Evolutionary conservation across 1,284 basidiomycete genomes (phyloP), one percentile per base, ranked within the genome.

Genomic region (Cystobasidium slooffiae): DNA sequence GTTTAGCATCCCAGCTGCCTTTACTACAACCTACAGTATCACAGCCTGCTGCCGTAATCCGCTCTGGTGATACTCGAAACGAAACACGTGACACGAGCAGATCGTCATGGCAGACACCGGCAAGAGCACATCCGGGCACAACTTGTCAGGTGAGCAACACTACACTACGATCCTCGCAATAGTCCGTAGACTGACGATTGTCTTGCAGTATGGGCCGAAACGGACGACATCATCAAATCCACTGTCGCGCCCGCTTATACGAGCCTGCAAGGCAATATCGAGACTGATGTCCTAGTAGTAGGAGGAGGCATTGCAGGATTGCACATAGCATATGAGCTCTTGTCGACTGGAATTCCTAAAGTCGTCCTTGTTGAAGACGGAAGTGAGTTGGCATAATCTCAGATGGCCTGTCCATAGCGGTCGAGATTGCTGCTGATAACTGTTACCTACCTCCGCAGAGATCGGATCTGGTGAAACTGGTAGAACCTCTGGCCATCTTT

Each of bases 301-400:
- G 62, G 62, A 16, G 62, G 46, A 31, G 62, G 62, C 24, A 65
- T 65, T 47, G 62, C 62, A 31, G 62, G 62, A 16, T 39, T 65
- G 44, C 62, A 65, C 44, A 65, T 65, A 18, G 62, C 62, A n/a
- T 65, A 65, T 47, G 62, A 65, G 37, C 62, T 65, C n/a, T 22
- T 65, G n/a, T 31, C 49, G 41, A 65, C 62, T 51, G 62, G 62
- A 9, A 65, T 65, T 18, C 44, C 46, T 1, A 65, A 65, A 22
- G 62, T 65, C 24, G 62, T 65, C 5, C 44, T 65, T 18, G 49
- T 65, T 20, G 62, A 65, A 12, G 62, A 65, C 37, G 62, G 62
- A n/a, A 65, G 62, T 65, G 46, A 44, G 62, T 47, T 0, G 24
- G 9, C 16, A 14, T 18, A 3, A 1, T 22, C 2, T 43, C 61